Conservation (phyloP, 2,329 filamentous ascomycete genomes). For the Lecanicillium sp. region DNA sequence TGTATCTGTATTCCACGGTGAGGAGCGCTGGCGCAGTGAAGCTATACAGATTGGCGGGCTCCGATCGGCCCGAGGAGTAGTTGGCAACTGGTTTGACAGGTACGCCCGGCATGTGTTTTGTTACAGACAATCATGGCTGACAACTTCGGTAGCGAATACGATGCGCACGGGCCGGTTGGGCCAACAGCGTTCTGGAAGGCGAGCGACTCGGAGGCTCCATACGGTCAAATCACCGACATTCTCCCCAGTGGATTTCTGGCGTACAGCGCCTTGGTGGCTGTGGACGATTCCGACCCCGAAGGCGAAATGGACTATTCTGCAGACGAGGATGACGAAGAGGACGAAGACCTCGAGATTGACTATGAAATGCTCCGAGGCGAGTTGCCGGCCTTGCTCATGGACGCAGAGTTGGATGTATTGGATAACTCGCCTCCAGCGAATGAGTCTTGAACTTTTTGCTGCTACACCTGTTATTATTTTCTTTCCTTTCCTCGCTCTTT, state of each 20-base stretch:
- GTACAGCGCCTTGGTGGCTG: conserved; percentile 14
- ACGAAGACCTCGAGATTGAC: conserved; percentile 18
- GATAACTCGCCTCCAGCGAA: conserved; percentile 8
- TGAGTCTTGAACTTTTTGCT: no score
- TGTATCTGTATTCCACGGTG: conserved; percentile 52
- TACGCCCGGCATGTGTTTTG: conserved; percentile 27
- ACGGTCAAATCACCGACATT: conserved; percentile 19
- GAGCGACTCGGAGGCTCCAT: conserved; percentile 34
- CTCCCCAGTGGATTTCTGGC: conserved; percentile 22
- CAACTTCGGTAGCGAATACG: conserved; percentile 44
- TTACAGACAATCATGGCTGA: no score
- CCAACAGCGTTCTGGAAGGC: conserved; percentile 75
- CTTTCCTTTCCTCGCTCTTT: no score
- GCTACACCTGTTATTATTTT: no score
- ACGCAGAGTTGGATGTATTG: conserved; percentile 14
- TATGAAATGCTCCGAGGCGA: conserved; percentile 16
- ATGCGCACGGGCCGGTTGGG: conserved; percentile 60
- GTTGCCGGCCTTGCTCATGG: conserved; percentile 16
- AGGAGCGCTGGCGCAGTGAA: conserved; percentile 70
- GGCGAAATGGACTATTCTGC: conserved; percentile 18
- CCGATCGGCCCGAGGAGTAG: conserved; percentile 54
- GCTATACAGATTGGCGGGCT: conserved; percentile 65
- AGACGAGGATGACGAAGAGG: conserved; percentile 21
- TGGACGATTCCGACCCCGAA: conserved; percentile 13
- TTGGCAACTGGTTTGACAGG: conserved; percentile 75